Percentiles rank a stretch among this genome's conserved stretches.
phyloP scores from a whole-genome alignment of 345 rosid genomes.

The Firmiana major region DNA sequence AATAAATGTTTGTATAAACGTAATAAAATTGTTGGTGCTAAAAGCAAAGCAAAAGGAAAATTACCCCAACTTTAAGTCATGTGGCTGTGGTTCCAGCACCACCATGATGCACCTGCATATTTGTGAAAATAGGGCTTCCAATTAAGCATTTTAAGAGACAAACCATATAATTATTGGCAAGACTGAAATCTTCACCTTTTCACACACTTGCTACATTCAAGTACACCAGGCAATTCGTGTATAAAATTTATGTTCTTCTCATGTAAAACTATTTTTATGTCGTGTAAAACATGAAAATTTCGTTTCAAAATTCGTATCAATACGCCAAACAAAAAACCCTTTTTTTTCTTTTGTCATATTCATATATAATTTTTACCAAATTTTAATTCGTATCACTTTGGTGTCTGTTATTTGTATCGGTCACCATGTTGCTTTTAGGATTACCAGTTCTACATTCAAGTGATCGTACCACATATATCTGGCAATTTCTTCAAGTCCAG shows the following conservation, averaged over 20 bases:
- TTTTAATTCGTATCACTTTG: no score
- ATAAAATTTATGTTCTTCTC: no score
- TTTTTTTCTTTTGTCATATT: no score
- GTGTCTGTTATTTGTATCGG: no score
- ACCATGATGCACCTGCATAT: slow-evolving; percentile 86
- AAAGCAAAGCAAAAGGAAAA: background rate
- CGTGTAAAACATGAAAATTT: no score
- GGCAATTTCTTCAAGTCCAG: background rate
- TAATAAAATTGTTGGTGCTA: slow-evolving; percentile 4
- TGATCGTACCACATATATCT: background rate
- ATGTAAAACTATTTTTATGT: no score
- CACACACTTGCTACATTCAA: background rate
- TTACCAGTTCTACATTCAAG: no score
- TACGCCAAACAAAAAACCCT: no score
- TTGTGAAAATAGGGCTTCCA: slow-evolving; percentile 8
- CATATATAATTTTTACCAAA: no score
- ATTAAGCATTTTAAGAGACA: slow-evolving; percentile 8
- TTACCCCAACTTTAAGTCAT: slow-evolving; percentile 94
- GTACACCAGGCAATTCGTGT: background rate
- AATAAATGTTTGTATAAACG: background rate
- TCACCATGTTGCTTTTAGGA: no score
- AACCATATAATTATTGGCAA: slow-evolving; percentile 29
- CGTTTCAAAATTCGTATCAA: no score
- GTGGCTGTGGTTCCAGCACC: slow-evolving; percentile 99
- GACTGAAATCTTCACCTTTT: background rate